Evolutionary conservation across 75 land plant genomes (phyloP).

Genomic region (Picea sitchensis): DNA sequence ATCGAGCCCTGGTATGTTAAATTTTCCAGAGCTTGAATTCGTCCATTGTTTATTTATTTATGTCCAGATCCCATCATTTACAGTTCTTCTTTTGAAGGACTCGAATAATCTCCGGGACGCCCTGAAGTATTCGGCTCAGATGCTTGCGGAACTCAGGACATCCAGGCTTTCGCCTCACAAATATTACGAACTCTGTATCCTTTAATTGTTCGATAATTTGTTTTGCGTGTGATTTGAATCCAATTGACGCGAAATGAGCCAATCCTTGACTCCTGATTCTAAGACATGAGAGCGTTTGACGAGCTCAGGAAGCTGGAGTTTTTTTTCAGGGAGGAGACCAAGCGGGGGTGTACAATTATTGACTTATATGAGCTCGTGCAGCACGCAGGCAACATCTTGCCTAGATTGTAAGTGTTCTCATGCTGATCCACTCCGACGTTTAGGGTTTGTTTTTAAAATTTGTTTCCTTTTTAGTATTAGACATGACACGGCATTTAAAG

Average conservation of each 20-base stretch:
- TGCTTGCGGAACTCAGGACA: constrained; percentile 95
- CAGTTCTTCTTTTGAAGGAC: constrained; percentile 42
- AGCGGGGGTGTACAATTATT: constrained; percentile 75
- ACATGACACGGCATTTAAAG: too few species aligned
- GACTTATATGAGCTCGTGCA: constrained; percentile 96
- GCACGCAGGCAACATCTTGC: constrained; percentile 93
- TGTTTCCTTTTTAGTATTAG: too few species aligned
- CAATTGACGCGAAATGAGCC: neutral
- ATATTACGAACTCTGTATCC: constrained; percentile 93
- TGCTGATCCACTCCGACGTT: neutral
- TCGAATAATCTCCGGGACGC: constrained; percentile 88
- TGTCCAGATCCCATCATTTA: constrained; percentile 2
- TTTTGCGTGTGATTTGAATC: constrained; percentile 1
- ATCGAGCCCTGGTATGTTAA: constrained; percentile 75
- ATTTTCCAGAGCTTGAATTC: neutral
- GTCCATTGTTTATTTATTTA: neutral
- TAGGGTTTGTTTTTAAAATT: too few species aligned
- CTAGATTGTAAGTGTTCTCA: constrained; percentile 62
- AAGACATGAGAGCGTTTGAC: constrained; percentile 95
- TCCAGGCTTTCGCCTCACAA: constrained; percentile 94
- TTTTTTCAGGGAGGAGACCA: constrained; percentile 80
- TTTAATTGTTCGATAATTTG: constrained; percentile 6
- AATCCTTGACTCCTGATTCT: neutral
- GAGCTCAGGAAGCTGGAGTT: constrained; percentile 89
- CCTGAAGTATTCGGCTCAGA: constrained; percentile 91